Conservation (phyloP, 352 stramenopile genomes). For the Blastocystis sp. region DNA sequence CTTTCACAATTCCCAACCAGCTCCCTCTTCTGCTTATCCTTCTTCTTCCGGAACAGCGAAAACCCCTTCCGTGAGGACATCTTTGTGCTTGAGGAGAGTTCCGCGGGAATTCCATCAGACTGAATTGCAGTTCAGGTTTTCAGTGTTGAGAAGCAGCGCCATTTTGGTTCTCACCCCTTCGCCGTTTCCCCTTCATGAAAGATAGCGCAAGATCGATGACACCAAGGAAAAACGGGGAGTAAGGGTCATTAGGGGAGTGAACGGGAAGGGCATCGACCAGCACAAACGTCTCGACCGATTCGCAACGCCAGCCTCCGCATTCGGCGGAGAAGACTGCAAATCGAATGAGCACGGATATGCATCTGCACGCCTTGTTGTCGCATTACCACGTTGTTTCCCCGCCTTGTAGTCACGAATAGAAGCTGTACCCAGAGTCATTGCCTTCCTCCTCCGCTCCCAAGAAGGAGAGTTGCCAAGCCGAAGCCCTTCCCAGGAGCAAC, state of each 20-base stretch:
- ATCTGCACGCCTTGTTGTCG: neutral
- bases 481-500: too few relatives aligned
- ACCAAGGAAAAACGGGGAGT: too few relatives aligned
- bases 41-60: slow-evolving; percentile 33
- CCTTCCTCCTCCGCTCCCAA: neutral
- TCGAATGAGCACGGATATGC: neutral
- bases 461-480: too few relatives aligned
- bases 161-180: too few relatives aligned
- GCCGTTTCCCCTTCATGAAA: too few relatives aligned
- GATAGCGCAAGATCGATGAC: too few relatives aligned
- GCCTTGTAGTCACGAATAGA: neutral
- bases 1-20: neutral
- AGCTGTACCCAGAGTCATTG: slow-evolving; percentile 13
- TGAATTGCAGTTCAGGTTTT: neutral
- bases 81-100: neutral
- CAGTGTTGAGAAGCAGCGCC: too few relatives aligned
- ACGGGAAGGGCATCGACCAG: too few relatives aligned
- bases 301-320: neutral
- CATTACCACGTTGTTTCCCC: slow-evolving; percentile 12
- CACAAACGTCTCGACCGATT: too few relatives aligned
- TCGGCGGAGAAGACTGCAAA: neutral
- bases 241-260: too few relatives aligned
- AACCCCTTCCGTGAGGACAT: slow-evolving; percentile 64
- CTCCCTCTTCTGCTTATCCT: neutral
- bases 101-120: neutral